These are phyloP conservation scores for Neophaeococcomyces aloes DNA, from an alignment of 2,329 filamentous ascomycete genomes.

Conservation along the genomic window DNA sequence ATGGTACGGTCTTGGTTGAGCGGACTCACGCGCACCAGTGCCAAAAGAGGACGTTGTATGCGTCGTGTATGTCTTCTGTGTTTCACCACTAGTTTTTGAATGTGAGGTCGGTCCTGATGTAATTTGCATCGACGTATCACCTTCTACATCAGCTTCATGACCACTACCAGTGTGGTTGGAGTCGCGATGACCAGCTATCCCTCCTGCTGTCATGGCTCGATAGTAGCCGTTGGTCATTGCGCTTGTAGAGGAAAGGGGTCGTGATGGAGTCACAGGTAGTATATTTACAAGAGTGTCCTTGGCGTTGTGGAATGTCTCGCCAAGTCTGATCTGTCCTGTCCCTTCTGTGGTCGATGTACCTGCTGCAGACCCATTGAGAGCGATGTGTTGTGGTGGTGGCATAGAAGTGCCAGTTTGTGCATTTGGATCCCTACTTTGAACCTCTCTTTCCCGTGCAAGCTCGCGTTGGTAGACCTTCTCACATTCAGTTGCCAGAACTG, in stretches of 20 bases:
- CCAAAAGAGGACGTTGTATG: slow-evolving; percentile 40
- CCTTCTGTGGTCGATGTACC: slow-evolving; percentile 19
- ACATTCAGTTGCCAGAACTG: slow-evolving; percentile 59
- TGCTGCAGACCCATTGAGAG: slow-evolving; percentile 44
- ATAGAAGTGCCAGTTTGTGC: slow-evolving; percentile 33
- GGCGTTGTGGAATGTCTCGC: slow-evolving; percentile 38
- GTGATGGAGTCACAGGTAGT: slow-evolving; percentile 46
- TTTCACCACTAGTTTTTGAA: slow-evolving; percentile 35
- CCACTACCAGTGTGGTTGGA: slow-evolving; percentile 26
- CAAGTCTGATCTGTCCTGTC: slow-evolving; percentile 47
- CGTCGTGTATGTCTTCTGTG: slow-evolving; percentile 39
- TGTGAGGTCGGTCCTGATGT: slow-evolving; percentile 39
- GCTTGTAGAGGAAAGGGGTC: slow-evolving; percentile 36
- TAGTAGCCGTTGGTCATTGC: slow-evolving; percentile 17
- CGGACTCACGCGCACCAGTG: slow-evolving; percentile 33
- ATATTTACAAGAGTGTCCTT: slow-evolving; percentile 34
- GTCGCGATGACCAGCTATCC: slow-evolving; percentile 24
- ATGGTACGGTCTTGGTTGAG: slow-evolving; percentile 37
- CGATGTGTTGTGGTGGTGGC: slow-evolving; percentile 39
- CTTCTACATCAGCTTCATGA: slow-evolving; percentile 34
- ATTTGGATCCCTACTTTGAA: slow-evolving; percentile 46
- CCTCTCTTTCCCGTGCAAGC: slow-evolving; percentile 55
- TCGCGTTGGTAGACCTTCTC: slow-evolving; percentile 71
- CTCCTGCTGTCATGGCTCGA: slow-evolving; percentile 37
- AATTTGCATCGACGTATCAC: slow-evolving; percentile 55